Conservation (phyloP, 2,329 filamentous ascomycete genomes). For the Penicillium brasilianum region DNA sequence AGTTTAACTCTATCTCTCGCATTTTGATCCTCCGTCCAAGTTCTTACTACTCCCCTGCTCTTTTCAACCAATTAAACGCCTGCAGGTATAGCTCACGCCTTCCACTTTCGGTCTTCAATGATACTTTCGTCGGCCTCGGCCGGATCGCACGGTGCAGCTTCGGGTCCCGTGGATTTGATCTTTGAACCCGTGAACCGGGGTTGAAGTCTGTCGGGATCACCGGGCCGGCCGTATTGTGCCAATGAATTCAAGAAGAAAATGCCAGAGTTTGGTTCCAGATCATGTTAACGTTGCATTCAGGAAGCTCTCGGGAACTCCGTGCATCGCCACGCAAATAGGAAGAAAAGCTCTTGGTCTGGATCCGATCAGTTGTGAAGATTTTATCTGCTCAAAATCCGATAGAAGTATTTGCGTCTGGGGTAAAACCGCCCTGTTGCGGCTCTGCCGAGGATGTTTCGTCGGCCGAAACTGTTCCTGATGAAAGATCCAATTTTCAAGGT, state of each 20-base stretch:
- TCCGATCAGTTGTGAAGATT: neutral
- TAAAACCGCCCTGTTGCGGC: conserved; percentile 13
- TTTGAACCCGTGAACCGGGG: conserved; percentile 15
- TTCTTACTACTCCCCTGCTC: neutral
- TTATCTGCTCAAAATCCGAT: no score
- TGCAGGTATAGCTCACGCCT: neutral
- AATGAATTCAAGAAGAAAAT: neutral
- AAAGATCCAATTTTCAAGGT: neutral
- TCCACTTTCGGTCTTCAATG: neutral
- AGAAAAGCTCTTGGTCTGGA: neutral
- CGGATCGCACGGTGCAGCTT: conserved; percentile 10
- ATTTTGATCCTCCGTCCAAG: neutral
- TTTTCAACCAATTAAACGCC: neutral
- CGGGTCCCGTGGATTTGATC: neutral
- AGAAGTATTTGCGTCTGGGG: conserved; percentile 6
- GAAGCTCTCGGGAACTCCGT: neutral
- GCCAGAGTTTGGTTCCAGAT: neutral
- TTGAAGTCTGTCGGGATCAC: neutral
- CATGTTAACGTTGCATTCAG: neutral
- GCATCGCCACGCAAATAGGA: neutral
- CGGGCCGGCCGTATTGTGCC: neutral
- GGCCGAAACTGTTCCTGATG: conserved; percentile 11
- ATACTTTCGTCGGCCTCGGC: conserved; percentile 12
- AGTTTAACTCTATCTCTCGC: neutral
- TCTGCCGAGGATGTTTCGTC: conserved; percentile 2